Conservation (phyloP, 805 yeast species). For the Kuraishia hungarica region DNA sequence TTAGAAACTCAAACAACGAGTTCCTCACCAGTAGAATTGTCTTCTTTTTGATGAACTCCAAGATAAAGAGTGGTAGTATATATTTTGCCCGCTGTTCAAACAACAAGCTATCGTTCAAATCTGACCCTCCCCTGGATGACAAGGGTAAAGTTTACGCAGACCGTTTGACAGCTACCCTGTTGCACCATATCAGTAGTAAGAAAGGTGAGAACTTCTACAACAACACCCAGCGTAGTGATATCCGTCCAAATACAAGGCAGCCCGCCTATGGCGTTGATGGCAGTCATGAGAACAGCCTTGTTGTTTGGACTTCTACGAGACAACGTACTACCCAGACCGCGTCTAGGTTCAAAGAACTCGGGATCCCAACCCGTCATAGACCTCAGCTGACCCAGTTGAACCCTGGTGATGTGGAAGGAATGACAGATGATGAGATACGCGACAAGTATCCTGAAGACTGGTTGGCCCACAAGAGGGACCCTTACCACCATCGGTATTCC, state of each 20-base stretch:
- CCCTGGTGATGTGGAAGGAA: conserved; percentile 78
- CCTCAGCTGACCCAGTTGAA: conserved; percentile 81
- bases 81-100: conserved; percentile 81
- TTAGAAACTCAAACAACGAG: conserved; percentile 78
- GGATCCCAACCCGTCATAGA: conserved; percentile 63
- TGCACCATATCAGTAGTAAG: conserved; percentile 19
- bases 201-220: conserved; percentile 23
- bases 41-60: conserved; percentile 83
- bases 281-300: conserved; percentile 49
- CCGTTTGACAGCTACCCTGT: conserved; percentile 50
- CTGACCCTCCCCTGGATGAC: conserved; percentile 78
- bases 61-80: conserved; percentile 83
- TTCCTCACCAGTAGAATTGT: conserved; percentile 87
- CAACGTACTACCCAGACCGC: conserved; percentile 78
- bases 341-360: conserved; percentile 50
- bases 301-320: conserved; percentile 95
- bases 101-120: conserved; percentile 48
- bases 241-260: conserved; percentile 16
- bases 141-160: conserved; percentile 64
- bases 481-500: conserved; percentile 88
- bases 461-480: conserved; percentile 58
- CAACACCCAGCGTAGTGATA: conserved; percentile 5
- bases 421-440: conserved; percentile 52
- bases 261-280: conserved; percentile 43
- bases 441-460: conserved; percentile 61